Conservation (phyloP, 202 grass and related monocot species). For the Cymbopogon flexuosus region DNA sequence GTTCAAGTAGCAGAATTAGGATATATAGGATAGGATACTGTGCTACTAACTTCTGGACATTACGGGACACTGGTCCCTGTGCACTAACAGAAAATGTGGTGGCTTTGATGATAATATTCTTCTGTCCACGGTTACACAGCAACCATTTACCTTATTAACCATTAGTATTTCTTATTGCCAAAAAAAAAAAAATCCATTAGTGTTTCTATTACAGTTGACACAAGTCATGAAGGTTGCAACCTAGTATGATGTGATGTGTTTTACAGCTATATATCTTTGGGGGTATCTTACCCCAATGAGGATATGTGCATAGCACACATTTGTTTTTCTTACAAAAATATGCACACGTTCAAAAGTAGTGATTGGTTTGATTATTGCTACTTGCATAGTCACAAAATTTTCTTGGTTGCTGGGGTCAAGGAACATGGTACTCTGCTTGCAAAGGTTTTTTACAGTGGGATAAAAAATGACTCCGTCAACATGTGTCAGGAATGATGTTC, state of each 20-base stretch:
- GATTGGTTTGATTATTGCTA: background rate
- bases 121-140: background rate
- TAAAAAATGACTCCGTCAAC: too few relatives aligned
- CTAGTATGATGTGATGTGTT: background rate
- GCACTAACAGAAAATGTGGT: background rate
- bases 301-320: background rate
- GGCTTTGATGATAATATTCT: background rate
- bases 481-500: too few relatives aligned
- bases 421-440: too few relatives aligned
- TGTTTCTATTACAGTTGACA: background rate
- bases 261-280: background rate
- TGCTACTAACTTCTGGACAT: background rate
- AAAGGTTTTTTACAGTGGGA: too few relatives aligned
- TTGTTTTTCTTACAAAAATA: background rate
- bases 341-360: background rate
- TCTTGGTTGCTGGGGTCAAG: background rate
- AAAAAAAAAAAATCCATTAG: too few relatives aligned
- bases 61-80: background rate
- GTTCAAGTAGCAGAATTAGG: background rate
- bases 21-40: background rate
- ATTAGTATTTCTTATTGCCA: too few relatives aligned
- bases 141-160: background rate
- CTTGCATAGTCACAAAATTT: background rate
- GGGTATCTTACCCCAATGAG: background rate
- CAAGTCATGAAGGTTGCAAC: background rate